Base-by-base conservation (phyloP, 2,329 filamentous ascomycete species). In the Aureobasidium mangrovei region DNA sequence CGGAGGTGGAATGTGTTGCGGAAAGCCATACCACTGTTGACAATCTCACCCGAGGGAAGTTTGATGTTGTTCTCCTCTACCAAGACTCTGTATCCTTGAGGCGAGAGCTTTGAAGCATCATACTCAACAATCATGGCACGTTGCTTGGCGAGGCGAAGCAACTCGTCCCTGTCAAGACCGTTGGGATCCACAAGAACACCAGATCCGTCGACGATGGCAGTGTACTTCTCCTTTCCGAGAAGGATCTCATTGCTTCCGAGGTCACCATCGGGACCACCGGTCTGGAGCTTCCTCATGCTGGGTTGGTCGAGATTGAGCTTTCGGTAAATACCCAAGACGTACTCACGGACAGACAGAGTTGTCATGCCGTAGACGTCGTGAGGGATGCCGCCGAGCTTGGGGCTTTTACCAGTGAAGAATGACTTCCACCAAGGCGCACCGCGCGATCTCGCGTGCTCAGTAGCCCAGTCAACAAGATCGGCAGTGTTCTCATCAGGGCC, bases 401-500 rank as follows among this genome's bases (percentile, higher is more conserved):
- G 93, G 62, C 89, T 95, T 79, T 98, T 98, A 66, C 93, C 93
- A 2, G 93, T 98, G 79, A 98, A 98, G 81, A 98, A 98, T 0
- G 93, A 98, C 78, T 98, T 98, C 93, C 93, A 98, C 89, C 91
- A 98, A 29, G 90, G 89, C 4, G 93, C 93, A 43, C 90, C 90
- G 63, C 93, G 84, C 58, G 76, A 75, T 51, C 89, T 83, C 57
- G 93, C 93, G 70, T 98, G 93, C 70, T 93, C 85, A 1, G 93
- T 98, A n/a, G 93, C 93, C 93, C 93, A 98, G 72, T 98, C 84
- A 49, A 98, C 93, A 33, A 98, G 79, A 65, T 95, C 89, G 26
- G 93, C 93, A 1, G 93, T 98, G 74, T 98, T 98, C 82, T 98
- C 93, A 62, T 98, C 93, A 0, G 93, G 93, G 33, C 93, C 93